A percentile compares a stretch with the other conserved stretches of the same genome.
Evolutionary conservation across 805 yeast species (phyloP).

Genomic region (Kregervanrija pseudodelftensis): DNA sequence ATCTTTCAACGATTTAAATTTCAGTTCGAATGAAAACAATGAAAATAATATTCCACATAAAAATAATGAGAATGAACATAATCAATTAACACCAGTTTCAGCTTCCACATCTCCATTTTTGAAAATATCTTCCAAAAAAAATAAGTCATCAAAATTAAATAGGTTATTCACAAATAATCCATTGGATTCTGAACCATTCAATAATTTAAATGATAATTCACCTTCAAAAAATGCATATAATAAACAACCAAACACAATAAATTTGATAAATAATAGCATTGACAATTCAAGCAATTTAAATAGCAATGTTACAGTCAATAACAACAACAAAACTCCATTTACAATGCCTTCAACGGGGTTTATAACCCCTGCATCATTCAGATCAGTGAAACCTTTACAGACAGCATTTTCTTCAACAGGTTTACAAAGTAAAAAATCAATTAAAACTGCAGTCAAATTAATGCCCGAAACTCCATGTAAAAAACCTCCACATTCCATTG

Average conservation of each 20-base stretch:
- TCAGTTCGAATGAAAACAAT: constrained; percentile 3
- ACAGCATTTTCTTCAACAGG: constrained; percentile 79
- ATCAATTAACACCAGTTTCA: constrained; percentile 1
- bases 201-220: constrained; percentile 4
- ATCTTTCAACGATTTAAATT: constrained; percentile 29
- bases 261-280: background rate
- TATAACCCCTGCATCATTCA: constrained; percentile 50
- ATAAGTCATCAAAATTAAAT: constrained; percentile 1
- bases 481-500: constrained; percentile 29
- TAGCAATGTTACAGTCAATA: constrained; percentile 5
- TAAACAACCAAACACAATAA: background rate
- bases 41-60: constrained; percentile 1
- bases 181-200: constrained; percentile 12
- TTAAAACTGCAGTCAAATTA: constrained; percentile 27
- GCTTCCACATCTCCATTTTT: constrained; percentile 22
- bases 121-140: constrained; percentile 2
- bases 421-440: constrained; percentile 51
- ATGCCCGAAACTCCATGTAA: constrained; percentile 67
- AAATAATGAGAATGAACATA: background rate
- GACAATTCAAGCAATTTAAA: background rate
- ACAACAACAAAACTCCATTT: constrained; percentile 10
- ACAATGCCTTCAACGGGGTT: constrained; percentile 15
- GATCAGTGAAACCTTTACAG: constrained; percentile 75
- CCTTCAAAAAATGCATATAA: constrained; percentile 13
- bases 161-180: no score